Evolutionary conservation across 2,329 filamentous ascomycete genomes (phyloP), one percentile per base, ranked within the genome.

Genomic region (Neocucurbitaria cava): DNA sequence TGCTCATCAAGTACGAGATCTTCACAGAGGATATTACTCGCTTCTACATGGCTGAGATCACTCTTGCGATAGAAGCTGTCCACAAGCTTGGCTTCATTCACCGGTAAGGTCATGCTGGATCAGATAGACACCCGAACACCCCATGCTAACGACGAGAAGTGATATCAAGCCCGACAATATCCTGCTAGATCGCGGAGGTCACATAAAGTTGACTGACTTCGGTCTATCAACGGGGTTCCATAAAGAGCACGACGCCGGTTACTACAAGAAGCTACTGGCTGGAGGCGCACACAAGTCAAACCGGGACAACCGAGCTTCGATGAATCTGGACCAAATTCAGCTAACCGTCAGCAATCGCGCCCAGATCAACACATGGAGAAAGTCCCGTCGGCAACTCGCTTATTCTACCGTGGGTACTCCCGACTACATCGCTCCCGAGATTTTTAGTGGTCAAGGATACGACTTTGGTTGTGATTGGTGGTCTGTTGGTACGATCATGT

Each of bases 111-210:
- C 42, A 17, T 15, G 17, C 26, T 28, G 7, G 17, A 35, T 13
- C 28, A 28, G 11, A 42, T 18, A 17, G 3, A 10, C 13, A n/a
- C 8, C n/a, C 5, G 8, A 5, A 28, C 13, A 15, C 2, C 20
- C 11, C 6, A 38, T 51, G 33, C 68, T 72, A 61, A 77, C 73
- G 57, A 64, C 39, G 2, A 21, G 46, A 36, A 96, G 94, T 83
- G 95, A 99, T 72, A 99, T 99, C 81, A 99, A 99, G 78, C 95
- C 95, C 11, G 95, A 99, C 80, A 99, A 99, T 74, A 98, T 99
- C 73, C 85, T 99, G 43, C 87, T 99, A 44, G 95, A 99, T 73
- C 88, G 92, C 53, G 92, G 93, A 54, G 95, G 95, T 48, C 95
- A 99, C 77, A 95, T 99, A 78, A 99, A 99, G 81, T 83, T 99